Evolutionary conservation across 2,329 filamentous ascomycete species (phyloP).

Genomic region (Penicillium sp.): DNA sequence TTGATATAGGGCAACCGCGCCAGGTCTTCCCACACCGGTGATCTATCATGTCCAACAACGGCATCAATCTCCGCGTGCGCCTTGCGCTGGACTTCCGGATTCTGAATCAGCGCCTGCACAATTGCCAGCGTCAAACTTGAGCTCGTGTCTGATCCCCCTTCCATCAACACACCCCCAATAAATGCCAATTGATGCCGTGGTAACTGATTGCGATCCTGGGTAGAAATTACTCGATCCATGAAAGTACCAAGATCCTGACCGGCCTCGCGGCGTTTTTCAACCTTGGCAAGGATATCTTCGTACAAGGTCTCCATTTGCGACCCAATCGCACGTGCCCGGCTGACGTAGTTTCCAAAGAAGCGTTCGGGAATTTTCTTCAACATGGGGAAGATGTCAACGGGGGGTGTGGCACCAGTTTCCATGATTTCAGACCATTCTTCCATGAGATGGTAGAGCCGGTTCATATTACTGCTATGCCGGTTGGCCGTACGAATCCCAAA

Average conservation of each 20-base stretch:
- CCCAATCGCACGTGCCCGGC: slow-evolving; percentile 39
- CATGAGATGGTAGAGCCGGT: slow-evolving; percentile 45
- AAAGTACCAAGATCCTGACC: slow-evolving; percentile 32
- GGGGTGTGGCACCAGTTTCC: slow-evolving; percentile 52
- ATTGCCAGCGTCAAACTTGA: neutral
- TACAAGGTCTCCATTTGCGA: slow-evolving; percentile 48
- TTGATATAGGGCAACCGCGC: slow-evolving; percentile 42
- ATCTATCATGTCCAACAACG: slow-evolving; percentile 50
- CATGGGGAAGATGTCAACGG: slow-evolving; percentile 51
- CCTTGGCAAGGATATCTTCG: slow-evolving; percentile 35
- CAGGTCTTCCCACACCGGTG: slow-evolving; percentile 47
- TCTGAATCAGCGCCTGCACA: neutral
- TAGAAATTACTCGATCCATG: slow-evolving; percentile 46
- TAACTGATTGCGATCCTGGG: slow-evolving; percentile 32
- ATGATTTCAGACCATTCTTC: slow-evolving; percentile 48
- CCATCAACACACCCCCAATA: slow-evolving; percentile 27
- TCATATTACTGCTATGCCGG: slow-evolving; percentile 33
- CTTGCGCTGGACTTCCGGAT: slow-evolving; percentile 18
- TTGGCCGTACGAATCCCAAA: neutral
- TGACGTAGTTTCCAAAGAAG: slow-evolving; percentile 44
- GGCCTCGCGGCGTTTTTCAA: slow-evolving; percentile 35
- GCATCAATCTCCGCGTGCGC: slow-evolving; percentile 53
- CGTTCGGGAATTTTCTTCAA: slow-evolving; percentile 47
- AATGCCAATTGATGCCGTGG: slow-evolving; percentile 46
- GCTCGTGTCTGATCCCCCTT: slow-evolving; percentile 44